These are phyloP conservation scores for Paraphaeosphaeria sporulosa DNA, from an alignment of 2,329 filamentous ascomycete species.

Conservation along the genomic window DNA sequence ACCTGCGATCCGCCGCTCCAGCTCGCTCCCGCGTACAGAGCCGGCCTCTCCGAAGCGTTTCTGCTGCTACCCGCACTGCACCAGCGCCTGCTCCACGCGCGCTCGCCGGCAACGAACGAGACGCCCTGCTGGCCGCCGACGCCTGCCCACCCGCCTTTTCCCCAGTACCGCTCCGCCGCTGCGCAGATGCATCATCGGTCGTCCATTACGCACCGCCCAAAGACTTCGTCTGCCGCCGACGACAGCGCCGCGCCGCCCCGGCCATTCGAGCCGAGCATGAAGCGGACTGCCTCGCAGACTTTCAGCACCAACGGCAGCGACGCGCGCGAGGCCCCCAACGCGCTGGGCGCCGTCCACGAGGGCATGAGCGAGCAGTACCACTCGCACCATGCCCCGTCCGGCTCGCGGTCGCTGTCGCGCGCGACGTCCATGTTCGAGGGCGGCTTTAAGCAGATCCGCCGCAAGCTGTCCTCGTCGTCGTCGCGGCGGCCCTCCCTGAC, in stretches of 20 bases:
- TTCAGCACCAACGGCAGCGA: constrained; percentile 39
- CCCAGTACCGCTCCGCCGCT: constrained; percentile 21
- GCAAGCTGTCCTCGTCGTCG: constrained; percentile 43
- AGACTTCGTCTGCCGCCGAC: constrained; percentile 55
- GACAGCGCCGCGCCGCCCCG: constrained; percentile 34
- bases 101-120: neutral
- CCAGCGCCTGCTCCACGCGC: neutral
- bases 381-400: constrained; percentile 28
- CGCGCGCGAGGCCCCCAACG: constrained; percentile 29
- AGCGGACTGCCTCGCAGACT: constrained; percentile 49
- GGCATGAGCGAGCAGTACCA: constrained; percentile 24
- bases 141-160: constrained; percentile 3
- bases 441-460: constrained; percentile 44
- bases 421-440: constrained; percentile 37
- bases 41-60: constrained; percentile 1
- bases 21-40: constrained; percentile 1
- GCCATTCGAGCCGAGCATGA: constrained; percentile 38
- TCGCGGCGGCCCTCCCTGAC: constrained; percentile 42
- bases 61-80: neutral
- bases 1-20: neutral
- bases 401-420: constrained; percentile 38
- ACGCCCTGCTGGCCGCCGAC: neutral
- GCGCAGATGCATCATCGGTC: constrained; percentile 46
- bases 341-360: constrained; percentile 42
- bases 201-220: constrained; percentile 47